phyloP scores from a whole-genome alignment of 106 monocot species.

The Dendrobium nobile region DNA sequence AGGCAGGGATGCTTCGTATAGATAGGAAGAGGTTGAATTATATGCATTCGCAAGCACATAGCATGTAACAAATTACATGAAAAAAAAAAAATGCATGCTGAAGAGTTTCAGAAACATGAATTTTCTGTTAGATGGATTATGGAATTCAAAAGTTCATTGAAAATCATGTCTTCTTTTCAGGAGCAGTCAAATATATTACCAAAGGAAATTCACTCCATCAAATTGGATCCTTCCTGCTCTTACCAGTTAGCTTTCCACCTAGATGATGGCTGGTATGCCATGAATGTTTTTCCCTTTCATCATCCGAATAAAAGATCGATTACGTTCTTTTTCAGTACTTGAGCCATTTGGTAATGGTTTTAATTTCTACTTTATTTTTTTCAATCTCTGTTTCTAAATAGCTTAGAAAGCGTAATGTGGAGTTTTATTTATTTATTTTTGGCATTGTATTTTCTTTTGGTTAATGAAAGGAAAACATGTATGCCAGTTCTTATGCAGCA shows the following conservation, averaged over 20 bases:
- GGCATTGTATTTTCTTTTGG: not conserved
- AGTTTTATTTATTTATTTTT: not conserved
- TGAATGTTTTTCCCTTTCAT: not conserved
- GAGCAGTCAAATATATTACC: conserved; percentile 71
- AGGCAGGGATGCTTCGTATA: not conserved
- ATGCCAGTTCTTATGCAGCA: not conserved
- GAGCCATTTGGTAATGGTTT: not conserved
- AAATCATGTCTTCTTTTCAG: conserved; percentile 32
- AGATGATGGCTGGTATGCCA: conserved; percentile 87
- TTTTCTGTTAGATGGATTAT: conserved; percentile 2
- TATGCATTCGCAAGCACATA: not conserved
- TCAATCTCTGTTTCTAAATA: not conserved
- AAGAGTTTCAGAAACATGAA: not conserved
- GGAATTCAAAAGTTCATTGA: not conserved
- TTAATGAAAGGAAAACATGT: not conserved
- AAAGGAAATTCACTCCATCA: conserved; percentile 66
- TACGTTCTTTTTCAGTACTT: not conserved
- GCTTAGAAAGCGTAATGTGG: not conserved
- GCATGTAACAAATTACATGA: not conserved
- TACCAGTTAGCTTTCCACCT: conserved; percentile 96
- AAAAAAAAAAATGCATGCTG: not conserved
- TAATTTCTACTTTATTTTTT: not conserved
- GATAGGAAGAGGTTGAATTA: not conserved
- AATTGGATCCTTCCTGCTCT: conserved; percentile 63
- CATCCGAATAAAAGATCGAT: not conserved